A percentile compares a stretch with the other conserved stretches of the same genome.
Evolutionary conservation across 169 alveolate species (phyloP).

Genomic region (Pseudocohnilembus persalinus): DNA sequence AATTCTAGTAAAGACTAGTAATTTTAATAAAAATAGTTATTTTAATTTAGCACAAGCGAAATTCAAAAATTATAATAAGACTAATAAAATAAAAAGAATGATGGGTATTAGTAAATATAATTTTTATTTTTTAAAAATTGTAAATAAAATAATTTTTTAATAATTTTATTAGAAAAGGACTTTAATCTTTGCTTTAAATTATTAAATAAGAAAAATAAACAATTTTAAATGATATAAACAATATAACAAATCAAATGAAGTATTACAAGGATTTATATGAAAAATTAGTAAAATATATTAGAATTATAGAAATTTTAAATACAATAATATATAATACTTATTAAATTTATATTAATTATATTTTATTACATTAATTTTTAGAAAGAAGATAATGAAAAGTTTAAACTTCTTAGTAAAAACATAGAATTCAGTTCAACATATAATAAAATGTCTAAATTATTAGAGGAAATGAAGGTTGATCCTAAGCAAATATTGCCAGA

Average conservation of each 20-base stretch:
- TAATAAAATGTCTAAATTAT: not conserved
- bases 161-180: not conserved
- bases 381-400: not conserved
- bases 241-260: not conserved
- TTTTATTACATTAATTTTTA: not conserved
- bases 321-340: not conserved
- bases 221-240: slow-evolving; percentile 5
- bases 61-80: not conserved
- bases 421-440: too few relatives aligned
- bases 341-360: not conserved
- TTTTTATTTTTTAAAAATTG: too few relatives aligned
- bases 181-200: not conserved
- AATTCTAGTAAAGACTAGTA: too few relatives aligned
- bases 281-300: not conserved
- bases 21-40: too few relatives aligned
- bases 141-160: too few relatives aligned
- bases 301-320: not conserved
- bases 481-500: not conserved
- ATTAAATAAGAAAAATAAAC: slow-evolving; percentile 7
- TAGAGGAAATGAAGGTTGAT: not conserved
- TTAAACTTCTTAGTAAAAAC: too few relatives aligned
- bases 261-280: slow-evolving; percentile 4
- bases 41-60: not conserved
- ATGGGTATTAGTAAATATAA: not conserved
- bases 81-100: not conserved